phyloP scores from a whole-genome alignment of 2,329 filamentous ascomycete species.

The Paracorniculantispora psalliotae region DNA sequence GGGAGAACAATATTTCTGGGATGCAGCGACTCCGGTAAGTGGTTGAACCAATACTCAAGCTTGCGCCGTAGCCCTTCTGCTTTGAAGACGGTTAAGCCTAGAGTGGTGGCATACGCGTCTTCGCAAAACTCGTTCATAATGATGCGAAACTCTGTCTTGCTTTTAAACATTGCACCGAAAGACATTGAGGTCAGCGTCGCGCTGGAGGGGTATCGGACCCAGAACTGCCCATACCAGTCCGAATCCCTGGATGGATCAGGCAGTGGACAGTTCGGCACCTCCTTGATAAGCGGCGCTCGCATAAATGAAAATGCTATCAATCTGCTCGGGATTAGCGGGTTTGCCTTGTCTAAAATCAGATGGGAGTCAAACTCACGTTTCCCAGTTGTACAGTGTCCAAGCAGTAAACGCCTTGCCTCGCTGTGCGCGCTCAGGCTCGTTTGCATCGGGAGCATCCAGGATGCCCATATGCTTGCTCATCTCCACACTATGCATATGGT shows the following conservation, averaged over 20 bases:
- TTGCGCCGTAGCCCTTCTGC: background rate
- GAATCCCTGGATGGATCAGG: background rate
- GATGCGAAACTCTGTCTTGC: background rate
- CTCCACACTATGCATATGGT: background rate
- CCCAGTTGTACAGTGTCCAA: background rate
- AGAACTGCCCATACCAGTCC: constrained; percentile 1
- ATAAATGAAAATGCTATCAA: background rate
- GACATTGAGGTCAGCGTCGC: background rate
- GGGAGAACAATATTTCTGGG: background rate
- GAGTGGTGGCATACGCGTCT: background rate
- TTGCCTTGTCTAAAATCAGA: too few relatives aligned
- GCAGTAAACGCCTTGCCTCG: background rate
- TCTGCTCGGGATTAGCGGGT: background rate
- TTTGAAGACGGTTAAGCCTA: background rate
- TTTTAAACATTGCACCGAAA: background rate
- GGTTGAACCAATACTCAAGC: background rate
- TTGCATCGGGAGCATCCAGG: background rate
- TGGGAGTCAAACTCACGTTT: background rate
- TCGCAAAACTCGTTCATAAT: background rate
- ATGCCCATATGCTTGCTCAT: background rate
- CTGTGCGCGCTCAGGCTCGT: background rate
- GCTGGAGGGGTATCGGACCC: background rate
- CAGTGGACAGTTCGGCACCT: background rate
- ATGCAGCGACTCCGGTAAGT: background rate
- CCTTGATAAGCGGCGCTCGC: background rate